A percentile compares a stretch with the other conserved stretches of the same genome.
phyloP scores from a whole-genome alignment of 768 basidiomycete genomes.

The Trichaptum fuscoviolaceum region DNA sequence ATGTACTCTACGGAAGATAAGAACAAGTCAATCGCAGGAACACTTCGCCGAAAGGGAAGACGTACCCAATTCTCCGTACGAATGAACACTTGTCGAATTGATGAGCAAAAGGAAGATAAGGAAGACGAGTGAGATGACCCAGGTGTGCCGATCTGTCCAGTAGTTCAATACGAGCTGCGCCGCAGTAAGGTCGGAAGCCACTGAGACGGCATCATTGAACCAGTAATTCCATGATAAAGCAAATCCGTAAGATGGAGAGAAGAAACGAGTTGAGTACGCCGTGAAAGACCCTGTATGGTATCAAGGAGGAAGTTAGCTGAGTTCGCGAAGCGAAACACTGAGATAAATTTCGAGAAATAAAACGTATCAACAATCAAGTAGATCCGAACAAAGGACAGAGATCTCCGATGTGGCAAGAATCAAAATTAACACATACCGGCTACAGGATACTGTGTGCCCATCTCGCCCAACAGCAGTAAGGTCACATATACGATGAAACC shows the following conservation, averaged over 20 bases:
- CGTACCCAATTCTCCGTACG: conserved; percentile 80
- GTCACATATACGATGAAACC: conserved; percentile 77
- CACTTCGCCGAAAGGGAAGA: background rate
- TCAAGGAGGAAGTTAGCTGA: conserved; percentile 7
- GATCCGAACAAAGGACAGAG: too few species aligned
- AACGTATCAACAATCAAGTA: too few species aligned
- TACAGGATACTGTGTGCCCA: conserved; percentile 84
- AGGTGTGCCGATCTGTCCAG: conserved; percentile 61
- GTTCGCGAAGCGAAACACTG: conserved; percentile 11
- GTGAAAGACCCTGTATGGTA: conserved; percentile 70
- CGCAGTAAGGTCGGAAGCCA: conserved; percentile 82
- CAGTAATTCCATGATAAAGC: conserved; percentile 88
- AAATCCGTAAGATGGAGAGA: conserved; percentile 85
- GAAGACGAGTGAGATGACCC: conserved; percentile 69
- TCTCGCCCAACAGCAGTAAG: conserved; percentile 75
- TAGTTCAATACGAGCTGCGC: conserved; percentile 77
- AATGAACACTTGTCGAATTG: conserved; percentile 65
- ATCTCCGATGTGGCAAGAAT: too few species aligned
- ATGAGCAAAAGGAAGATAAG: conserved; percentile 71
- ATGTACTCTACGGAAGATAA: conserved; percentile 61
- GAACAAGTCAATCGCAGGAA: conserved; percentile 8
- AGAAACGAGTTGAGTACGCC: conserved; percentile 78
- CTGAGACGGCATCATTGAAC: conserved; percentile 84
- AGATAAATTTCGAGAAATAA: too few species aligned
- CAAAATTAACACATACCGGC: too few species aligned